Base-by-base conservation (phyloP, 108 stramenopile genomes). In the Skeletonema menzelii region DNA sequence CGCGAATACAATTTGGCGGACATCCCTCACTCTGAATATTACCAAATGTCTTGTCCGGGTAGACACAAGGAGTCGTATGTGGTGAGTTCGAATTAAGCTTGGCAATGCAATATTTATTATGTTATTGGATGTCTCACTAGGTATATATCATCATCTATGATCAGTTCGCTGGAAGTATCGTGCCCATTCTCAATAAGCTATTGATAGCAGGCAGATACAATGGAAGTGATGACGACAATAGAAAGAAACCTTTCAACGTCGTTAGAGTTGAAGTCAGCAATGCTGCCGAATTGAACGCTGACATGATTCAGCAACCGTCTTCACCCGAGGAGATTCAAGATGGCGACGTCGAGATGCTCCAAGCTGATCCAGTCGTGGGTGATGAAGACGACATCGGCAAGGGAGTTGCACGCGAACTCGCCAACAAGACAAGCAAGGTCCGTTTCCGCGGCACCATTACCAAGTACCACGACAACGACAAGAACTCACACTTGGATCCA, bases 391-490 rank as follows among this genome's bases (percentile, higher is more conserved):
- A 69, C 27, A 44, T 32, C 24, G 69, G 62, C 22, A 65, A 65
- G 26, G 63, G 69, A 12, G 37, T 65, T 42, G 69, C 63, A 17
- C 63, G 69, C 27, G 63, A 69, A 30, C 20, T 65, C 14, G 30
- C 17, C 12, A 61, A 37, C 26, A 69, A 63, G 20, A 27, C 30
- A 10, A 63, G 63, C 32, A 63, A 62, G 27, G 63, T 62, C 34
- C 30, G 60, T 17, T 65, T 69, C 22, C 63, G 63, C 8, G 69
- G 69, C 13, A 11, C 27, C 1, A 65, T 63, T 65, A 63, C 27
- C 63, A 65, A 77, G 63, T 71, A 77, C 30, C 65, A 71, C 19
- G 76, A 71, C 27, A 19, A 64, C 13, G 70, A 77, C 24, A 71
- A 71, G 15, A 56, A 77, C 17, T 26, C 61, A 42, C 27, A 63